phyloP scores from a whole-genome alignment of 345 rosid genomes.

The Euphorbia pulcherrima region DNA sequence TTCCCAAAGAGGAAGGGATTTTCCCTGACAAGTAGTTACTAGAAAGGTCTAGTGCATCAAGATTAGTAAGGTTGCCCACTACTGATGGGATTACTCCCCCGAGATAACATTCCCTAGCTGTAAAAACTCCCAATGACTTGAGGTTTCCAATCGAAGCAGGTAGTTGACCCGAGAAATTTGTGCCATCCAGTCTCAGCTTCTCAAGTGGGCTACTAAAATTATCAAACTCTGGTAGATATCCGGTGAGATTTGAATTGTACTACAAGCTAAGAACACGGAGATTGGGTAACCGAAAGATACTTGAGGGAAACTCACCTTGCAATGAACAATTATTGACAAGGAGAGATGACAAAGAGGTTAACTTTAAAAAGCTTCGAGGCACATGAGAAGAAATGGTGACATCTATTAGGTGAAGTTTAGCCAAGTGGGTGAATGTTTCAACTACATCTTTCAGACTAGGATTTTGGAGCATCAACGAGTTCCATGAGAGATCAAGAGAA shows the following conservation, averaged over 20 bases:
- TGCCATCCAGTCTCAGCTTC: background rate
- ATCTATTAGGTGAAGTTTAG: background rate
- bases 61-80: conserved; percentile 1
- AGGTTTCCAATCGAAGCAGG: background rate
- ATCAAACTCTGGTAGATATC: too few species aligned
- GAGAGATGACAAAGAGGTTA: background rate
- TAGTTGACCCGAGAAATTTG: background rate
- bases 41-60: too few species aligned
- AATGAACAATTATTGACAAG: background rate
- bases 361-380: background rate
- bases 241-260: background rate
- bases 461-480: background rate
- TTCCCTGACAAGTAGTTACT: too few species aligned
- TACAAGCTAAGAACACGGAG: background rate
- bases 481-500: background rate
- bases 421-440: background rate
- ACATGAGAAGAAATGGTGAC: background rate
- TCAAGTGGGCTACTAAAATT: background rate
- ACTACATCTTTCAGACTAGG: background rate
- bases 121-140: background rate
- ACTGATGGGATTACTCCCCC: conserved; percentile 8
- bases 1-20: conserved; percentile 1
- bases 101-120: background rate
- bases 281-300: background rate
- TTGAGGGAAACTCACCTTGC: background rate